phyloP scores from a whole-genome alignment of 2,329 filamentous ascomycete genomes.

The Paecilomyces dactylethromorphus region DNA sequence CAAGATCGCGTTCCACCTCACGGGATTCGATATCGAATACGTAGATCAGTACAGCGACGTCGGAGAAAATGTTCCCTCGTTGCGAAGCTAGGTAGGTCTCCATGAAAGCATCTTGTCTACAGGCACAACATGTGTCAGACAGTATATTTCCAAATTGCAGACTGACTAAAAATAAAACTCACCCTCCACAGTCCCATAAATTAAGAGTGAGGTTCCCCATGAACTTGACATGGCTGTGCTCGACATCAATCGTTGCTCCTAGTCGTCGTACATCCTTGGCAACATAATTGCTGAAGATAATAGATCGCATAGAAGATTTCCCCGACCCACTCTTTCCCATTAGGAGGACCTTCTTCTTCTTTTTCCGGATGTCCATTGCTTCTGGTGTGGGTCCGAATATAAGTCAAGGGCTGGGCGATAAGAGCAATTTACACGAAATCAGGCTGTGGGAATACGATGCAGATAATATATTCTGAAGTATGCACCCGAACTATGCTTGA shows the following conservation, averaged over 20 bases:
- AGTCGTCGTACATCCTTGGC: constrained; percentile 89
- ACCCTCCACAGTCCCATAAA: constrained; percentile 96
- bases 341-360: constrained; percentile 80
- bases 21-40: constrained; percentile 98
- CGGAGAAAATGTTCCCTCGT: constrained; percentile 91
- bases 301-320: constrained; percentile 96
- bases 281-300: constrained; percentile 99
- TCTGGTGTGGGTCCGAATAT: not conserved
- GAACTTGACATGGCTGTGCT: constrained; percentile 97
- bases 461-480: not conserved
- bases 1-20: constrained; percentile 86
- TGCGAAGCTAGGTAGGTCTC: constrained; percentile 97
- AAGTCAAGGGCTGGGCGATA: not conserved
- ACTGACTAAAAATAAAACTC: constrained; percentile 19
- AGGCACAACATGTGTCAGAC: not conserved
- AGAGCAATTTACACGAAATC: not conserved
- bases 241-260: constrained; percentile 95
- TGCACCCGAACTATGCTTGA: not conserved
- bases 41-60: constrained; percentile 95
- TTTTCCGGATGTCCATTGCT: constrained; percentile 44
- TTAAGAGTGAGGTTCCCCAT: constrained; percentile 96
- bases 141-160: not conserved
- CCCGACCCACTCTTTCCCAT: constrained; percentile 97
- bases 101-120: constrained; percentile 92
- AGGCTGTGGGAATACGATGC: not conserved